phyloP scores from a whole-genome alignment of 306 rosid species.

The Vigna reflexopilosa region DNA sequence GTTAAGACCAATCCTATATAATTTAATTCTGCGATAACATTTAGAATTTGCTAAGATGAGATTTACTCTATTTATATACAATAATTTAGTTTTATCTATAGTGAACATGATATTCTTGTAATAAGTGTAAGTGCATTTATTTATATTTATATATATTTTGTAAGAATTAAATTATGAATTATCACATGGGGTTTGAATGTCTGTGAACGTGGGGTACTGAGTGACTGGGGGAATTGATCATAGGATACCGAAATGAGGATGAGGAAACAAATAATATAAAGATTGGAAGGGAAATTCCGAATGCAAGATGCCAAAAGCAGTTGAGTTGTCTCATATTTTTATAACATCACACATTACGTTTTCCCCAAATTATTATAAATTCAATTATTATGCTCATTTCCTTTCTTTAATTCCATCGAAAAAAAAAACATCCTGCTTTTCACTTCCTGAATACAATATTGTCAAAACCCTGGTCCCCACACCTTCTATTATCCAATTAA shows the following conservation, averaged over 20 bases:
- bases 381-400: conserved; percentile 7
- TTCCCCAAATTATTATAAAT: conserved; percentile 30
- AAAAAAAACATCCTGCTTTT: neutral
- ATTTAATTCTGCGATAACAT: too few species aligned
- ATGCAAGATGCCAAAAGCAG: conserved; percentile 70
- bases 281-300: conserved; percentile 55
- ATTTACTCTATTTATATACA: too few species aligned
- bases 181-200: conserved; percentile 52
- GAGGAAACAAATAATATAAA: conserved; percentile 57
- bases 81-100: too few species aligned
- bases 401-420: conserved; percentile 12
- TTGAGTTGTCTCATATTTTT: conserved; percentile 47
- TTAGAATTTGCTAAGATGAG: too few species aligned
- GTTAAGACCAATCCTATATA: too few species aligned
- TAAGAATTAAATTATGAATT: conserved; percentile 17
- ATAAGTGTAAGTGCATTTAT: too few species aligned
- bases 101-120: too few species aligned
- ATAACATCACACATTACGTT: conserved; percentile 25
- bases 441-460: conserved; percentile 40
- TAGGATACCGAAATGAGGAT: conserved; percentile 62
- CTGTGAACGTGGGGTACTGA: conserved; percentile 44
- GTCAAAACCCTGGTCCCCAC: conserved; percentile 50
- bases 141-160: neutral
- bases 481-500: conserved; percentile 14
- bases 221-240: conserved; percentile 45